Conservation (phyloP, 139 green algal genomes). For the Auxenochlorella pyrenoidosa region DNA sequence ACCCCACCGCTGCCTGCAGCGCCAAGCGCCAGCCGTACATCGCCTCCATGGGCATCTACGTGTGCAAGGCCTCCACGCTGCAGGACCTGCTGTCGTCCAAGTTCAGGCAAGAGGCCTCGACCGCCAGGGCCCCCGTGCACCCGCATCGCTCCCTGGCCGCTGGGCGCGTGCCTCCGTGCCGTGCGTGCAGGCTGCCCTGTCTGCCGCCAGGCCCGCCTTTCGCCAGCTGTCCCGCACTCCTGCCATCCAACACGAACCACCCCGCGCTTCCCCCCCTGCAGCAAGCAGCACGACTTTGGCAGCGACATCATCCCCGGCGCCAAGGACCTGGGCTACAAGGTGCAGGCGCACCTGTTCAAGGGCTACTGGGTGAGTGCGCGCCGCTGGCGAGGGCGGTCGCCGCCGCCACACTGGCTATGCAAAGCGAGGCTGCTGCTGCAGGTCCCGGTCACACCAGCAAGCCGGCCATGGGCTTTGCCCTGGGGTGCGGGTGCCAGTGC, state of each 20-base stretch:
- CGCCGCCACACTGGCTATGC: too few relatives aligned
- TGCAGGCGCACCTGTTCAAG: conserved; percentile 59
- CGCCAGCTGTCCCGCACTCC: background rate
- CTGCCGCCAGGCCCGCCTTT: background rate
- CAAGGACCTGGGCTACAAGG: conserved; percentile 77
- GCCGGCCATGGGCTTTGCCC: too few relatives aligned
- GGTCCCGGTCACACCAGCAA: too few relatives aligned
- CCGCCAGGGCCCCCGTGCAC: too few relatives aligned
- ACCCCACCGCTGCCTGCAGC: conserved; percentile 43
- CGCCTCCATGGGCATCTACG: conserved; percentile 99
- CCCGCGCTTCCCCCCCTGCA: conserved; percentile 67
- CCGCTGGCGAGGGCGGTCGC: too few relatives aligned
- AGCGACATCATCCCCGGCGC: conserved; percentile 89
- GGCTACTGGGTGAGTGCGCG: conserved; percentile 70
- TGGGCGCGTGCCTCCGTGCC: too few relatives aligned
- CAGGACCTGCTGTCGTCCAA: conserved; percentile 31
- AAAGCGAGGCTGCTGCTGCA: too few relatives aligned
- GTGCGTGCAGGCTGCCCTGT: background rate
- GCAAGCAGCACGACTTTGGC: conserved; percentile 86
- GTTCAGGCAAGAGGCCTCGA: conserved; percentile 1
- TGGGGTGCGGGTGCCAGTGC: too few relatives aligned
- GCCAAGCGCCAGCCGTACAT: conserved; percentile 96
- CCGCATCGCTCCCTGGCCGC: too few relatives aligned
- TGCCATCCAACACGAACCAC: background rate
- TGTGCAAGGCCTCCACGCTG: conserved; percentile 74